phyloP scores from a whole-genome alignment of 768 basidiomycete genomes.

The Xerocomellus intermedius region DNA sequence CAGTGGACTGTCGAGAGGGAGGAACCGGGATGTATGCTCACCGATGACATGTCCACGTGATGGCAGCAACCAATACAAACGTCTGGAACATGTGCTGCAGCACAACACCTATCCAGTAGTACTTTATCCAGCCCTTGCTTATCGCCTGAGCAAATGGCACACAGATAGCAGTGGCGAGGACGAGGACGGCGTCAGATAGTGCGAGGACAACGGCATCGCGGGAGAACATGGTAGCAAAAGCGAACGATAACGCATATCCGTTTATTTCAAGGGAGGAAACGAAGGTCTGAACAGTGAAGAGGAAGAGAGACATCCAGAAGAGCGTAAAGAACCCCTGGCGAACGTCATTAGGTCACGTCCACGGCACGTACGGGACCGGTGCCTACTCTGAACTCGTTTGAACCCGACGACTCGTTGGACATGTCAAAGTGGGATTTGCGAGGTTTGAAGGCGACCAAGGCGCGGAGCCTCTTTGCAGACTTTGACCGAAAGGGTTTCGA shows the following conservation, averaged over 20 bases:
- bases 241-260: constrained; percentile 74
- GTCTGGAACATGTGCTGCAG: constrained; percentile 85
- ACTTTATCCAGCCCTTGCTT: constrained; percentile 75
- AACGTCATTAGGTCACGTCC: constrained; percentile 3
- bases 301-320: constrained; percentile 89
- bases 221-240: constrained; percentile 86
- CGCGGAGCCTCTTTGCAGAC: constrained; percentile 73
- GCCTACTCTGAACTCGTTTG: constrained; percentile 81
- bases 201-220: constrained; percentile 82
- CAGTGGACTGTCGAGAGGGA: not conserved
- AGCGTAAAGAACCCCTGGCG: constrained; percentile 87
- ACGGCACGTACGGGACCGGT: not conserved
- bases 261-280: constrained; percentile 72
- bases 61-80: constrained; percentile 61
- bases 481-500: constrained; percentile 75
- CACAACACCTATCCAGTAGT: constrained; percentile 71
- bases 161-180: constrained; percentile 69
- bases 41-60: constrained; percentile 92
- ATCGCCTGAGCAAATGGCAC: constrained; percentile 83
- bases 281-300: constrained; percentile 78
- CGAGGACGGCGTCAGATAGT: constrained; percentile 79
- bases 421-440: constrained; percentile 85
- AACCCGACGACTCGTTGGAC: constrained; percentile 64
- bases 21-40: constrained; percentile 25
- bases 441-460: constrained; percentile 83